Conservation (phyloP, 2,329 filamentous ascomycete species). For the Paradendryphiella salina region DNA sequence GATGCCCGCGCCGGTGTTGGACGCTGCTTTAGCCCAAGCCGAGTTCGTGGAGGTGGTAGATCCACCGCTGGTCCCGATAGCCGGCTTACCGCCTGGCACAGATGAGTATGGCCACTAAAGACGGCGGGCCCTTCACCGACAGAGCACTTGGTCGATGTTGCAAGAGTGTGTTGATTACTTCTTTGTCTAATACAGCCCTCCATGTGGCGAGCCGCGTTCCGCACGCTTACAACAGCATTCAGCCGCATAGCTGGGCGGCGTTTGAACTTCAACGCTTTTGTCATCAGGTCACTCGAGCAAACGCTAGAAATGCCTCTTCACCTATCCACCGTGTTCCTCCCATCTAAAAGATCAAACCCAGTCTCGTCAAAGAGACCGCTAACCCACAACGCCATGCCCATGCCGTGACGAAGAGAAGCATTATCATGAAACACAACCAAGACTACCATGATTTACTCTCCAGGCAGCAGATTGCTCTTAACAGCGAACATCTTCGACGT, state of each 20-base stretch:
- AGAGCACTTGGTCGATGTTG: conserved; percentile 13
- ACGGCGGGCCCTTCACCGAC: neutral
- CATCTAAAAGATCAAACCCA: conserved; percentile 26
- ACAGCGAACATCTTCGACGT: conserved; percentile 98
- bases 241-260: conserved; percentile 12
- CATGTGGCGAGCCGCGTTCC: conserved; percentile 21
- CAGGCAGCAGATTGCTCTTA: conserved; percentile 67
- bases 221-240: conserved; percentile 22
- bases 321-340: conserved; percentile 12
- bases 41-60: conserved; percentile 10
- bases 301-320: conserved; percentile 6
- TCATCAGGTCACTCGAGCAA: conserved; percentile 6
- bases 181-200: conserved; percentile 35
- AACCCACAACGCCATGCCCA: conserved; percentile 46
- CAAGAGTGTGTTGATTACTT: conserved; percentile 24
- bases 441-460: conserved; percentile 47
- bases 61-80: conserved; percentile 5
- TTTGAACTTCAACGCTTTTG: conserved; percentile 13
- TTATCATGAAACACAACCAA: conserved; percentile 35
- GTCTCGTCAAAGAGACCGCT: conserved; percentile 29
- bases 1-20: conserved; percentile 28
- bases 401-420: conserved; percentile 44
- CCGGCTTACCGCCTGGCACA: neutral
- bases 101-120: conserved; percentile 1
- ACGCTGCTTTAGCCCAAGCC: conserved; percentile 32